Evolutionary conservation across 2,329 filamentous ascomycete genomes (phyloP).

Genomic region (Pseudogymnoascus sp.): DNA sequence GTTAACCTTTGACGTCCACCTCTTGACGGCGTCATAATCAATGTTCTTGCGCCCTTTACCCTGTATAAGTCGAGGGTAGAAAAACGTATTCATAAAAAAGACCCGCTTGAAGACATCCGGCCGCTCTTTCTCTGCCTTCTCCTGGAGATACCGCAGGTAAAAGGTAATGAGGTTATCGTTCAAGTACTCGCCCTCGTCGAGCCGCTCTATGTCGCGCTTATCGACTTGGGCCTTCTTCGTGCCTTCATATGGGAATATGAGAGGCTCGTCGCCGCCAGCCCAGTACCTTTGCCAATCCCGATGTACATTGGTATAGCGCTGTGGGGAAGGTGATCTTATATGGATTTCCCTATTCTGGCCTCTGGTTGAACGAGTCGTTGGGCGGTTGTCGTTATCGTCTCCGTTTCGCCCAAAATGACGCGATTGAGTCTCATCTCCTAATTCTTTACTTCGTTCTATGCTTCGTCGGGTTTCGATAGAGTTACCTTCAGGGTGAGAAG

Average conservation of each 20-base stretch:
- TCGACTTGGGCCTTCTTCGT: slow-evolving; percentile 60
- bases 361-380: slow-evolving; percentile 9
- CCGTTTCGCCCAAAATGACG: background rate
- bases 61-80: slow-evolving; percentile 71
- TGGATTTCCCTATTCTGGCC: background rate
- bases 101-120: slow-evolving; percentile 56
- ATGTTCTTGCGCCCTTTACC: slow-evolving; percentile 51
- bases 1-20: slow-evolving; percentile 82
- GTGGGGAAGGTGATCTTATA: background rate
- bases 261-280: slow-evolving; percentile 41
- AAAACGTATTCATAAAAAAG: slow-evolving; percentile 90
- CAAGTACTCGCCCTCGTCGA: slow-evolving; percentile 78
- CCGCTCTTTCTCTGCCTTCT: slow-evolving; percentile 46
- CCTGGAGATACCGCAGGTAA: slow-evolving; percentile 69
- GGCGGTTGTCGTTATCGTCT: background rate
- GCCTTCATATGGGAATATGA: slow-evolving; percentile 54
- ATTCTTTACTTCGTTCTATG: background rate
- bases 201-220: slow-evolving; percentile 62
- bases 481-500: background rate
- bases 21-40: slow-evolving; percentile 77
- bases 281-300: slow-evolving; percentile 46
- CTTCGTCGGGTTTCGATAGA: background rate
- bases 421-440: background rate
- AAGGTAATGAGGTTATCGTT: slow-evolving; percentile 93
- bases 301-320: slow-evolving; percentile 45